These are phyloP conservation scores for Pholiota conissans DNA, from an alignment of 768 basidiomycete genomes.

Conservation along the genomic window DNA sequence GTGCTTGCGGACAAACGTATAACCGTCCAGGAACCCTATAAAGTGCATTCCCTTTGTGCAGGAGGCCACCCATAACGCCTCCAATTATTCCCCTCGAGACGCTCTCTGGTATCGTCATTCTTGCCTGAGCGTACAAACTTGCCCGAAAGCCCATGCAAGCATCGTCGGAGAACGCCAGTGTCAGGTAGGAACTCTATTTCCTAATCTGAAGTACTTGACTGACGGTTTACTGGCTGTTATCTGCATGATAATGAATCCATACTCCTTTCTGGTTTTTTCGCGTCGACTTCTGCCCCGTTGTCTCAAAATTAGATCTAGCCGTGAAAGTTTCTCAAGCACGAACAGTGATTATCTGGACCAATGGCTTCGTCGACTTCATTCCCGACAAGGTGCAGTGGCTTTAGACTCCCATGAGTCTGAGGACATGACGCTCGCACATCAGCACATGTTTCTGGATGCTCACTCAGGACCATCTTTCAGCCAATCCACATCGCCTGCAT, in stretches of 20 bases:
- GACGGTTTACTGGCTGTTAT: not conserved
- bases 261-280: not conserved
- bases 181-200: not conserved
- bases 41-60: not conserved
- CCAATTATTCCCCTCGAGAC: not conserved
- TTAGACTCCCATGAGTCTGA: not conserved
- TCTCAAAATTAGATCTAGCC: not conserved
- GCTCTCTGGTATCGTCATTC: not conserved
- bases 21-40: conserved; percentile 6
- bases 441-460: not conserved
- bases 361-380: conserved; percentile 1
- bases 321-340: not conserved
- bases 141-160: not conserved
- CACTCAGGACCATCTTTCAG: not conserved
- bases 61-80: not conserved
- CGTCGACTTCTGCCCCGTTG: not conserved
- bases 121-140: not conserved
- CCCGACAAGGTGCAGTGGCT: not conserved
- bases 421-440: not conserved
- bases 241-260: not conserved
- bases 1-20: conserved; percentile 6
- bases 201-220: not conserved
- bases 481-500: not conserved
- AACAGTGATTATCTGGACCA: not conserved
- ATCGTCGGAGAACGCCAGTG: not conserved